Conservation (phyloP, 768 basidiomycete genomes). For the Leccinum incarnatum region DNA sequence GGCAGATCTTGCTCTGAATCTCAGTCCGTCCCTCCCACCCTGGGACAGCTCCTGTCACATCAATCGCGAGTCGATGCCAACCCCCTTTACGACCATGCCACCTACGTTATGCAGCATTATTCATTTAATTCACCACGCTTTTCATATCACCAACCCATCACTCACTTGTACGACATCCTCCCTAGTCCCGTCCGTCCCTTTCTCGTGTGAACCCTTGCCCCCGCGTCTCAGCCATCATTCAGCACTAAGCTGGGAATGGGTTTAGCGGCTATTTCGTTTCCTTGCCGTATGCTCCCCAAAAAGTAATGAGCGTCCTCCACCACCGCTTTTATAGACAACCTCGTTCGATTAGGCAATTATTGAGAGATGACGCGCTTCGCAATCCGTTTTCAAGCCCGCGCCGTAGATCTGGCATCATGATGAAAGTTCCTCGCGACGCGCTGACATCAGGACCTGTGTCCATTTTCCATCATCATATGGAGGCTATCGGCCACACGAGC, state of each 20-base stretch:
- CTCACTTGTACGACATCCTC: slow-evolving; percentile 1
- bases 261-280: slow-evolving; percentile 12
- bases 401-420: slow-evolving; percentile 20
- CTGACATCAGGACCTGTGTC: slow-evolving; percentile 11
- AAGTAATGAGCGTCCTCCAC: slow-evolving; percentile 6
- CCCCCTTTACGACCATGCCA: slow-evolving; percentile 16
- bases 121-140: slow-evolving; percentile 17
- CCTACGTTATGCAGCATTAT: slow-evolving; percentile 14
- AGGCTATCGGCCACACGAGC: slow-evolving; percentile 9
- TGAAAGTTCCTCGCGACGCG: slow-evolving; percentile 11
- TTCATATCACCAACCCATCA: slow-evolving; percentile 9
- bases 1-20: slow-evolving; percentile 17
- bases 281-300: slow-evolving; percentile 1
- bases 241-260: slow-evolving; percentile 16
- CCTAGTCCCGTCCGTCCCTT: background rate
- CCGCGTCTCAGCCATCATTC: background rate
- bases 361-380: slow-evolving; percentile 9
- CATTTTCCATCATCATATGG: slow-evolving; percentile 16
- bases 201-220: slow-evolving; percentile 18
- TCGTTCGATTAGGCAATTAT: slow-evolving; percentile 17
- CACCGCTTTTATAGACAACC: slow-evolving; percentile 6
- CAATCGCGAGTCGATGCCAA: slow-evolving; percentile 5
- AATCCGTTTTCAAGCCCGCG: slow-evolving; percentile 18
- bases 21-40: slow-evolving; percentile 12
- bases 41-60: slow-evolving; percentile 26